These are phyloP conservation scores for Exophiala aquamarina DNA, from an alignment of 2,329 filamentous ascomycete genomes.

Conservation along the genomic window DNA sequence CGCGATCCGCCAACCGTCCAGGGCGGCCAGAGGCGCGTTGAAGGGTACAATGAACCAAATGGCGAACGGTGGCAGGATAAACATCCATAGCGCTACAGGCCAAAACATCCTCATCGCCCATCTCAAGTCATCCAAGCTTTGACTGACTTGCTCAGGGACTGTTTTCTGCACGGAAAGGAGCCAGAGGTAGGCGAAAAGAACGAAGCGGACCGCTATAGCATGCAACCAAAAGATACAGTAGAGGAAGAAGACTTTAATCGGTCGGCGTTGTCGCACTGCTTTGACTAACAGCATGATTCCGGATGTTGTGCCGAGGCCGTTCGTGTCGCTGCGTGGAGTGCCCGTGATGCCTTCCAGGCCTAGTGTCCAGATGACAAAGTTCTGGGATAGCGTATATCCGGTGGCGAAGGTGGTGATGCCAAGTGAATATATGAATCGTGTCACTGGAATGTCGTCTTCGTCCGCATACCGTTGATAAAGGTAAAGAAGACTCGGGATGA, in stretches of 20 bases:
- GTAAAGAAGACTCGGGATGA: not conserved
- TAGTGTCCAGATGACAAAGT: constrained; percentile 1
- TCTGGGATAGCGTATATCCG: not conserved
- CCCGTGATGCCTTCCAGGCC: not conserved
- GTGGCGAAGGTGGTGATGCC: not conserved
- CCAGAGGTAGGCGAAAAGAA: not conserved
- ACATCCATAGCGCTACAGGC: not conserved
- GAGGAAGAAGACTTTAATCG: not conserved
- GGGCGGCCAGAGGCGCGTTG: not conserved
- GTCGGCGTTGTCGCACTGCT: constrained; percentile 1
- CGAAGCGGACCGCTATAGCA: not conserved
- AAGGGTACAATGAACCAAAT: not conserved
- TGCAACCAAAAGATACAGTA: not conserved
- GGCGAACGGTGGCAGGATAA: not conserved
- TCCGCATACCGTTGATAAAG: not conserved
- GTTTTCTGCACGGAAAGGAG: not conserved
- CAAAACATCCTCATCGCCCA: not conserved
- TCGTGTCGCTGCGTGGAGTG: not conserved
- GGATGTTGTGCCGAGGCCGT: not conserved
- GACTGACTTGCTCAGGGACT: not conserved
- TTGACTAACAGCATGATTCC: not conserved
- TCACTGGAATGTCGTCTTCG: not conserved
- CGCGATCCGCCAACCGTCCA: not conserved
- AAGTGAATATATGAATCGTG: not conserved
- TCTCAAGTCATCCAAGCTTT: not conserved